phyloP scores from a whole-genome alignment of 345 rosid species.

The Moricandia arvensis region DNA sequence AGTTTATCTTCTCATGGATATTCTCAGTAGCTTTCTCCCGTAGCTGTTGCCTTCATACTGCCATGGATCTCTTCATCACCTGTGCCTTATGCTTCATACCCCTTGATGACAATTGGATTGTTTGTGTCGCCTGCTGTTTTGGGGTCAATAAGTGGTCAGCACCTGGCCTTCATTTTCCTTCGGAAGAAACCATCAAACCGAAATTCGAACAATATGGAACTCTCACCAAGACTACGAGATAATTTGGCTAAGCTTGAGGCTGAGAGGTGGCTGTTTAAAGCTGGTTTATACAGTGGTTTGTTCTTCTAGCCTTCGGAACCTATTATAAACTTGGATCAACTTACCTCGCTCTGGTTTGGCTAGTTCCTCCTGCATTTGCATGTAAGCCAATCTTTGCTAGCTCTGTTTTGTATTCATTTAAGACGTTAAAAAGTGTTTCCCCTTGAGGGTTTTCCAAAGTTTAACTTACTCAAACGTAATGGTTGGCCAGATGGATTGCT shows the following conservation, averaged over 20 bases:
- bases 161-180: constrained; percentile 64
- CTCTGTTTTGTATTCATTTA: neutral
- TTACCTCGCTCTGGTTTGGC: constrained; percentile 83
- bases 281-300: constrained; percentile 85
- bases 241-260: constrained; percentile 72
- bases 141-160: constrained; percentile 89
- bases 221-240: constrained; percentile 49
- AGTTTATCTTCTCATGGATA: constrained; percentile 64
- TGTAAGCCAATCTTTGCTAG: constrained; percentile 55
- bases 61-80: constrained; percentile 73
- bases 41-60: constrained; percentile 61
- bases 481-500: constrained; percentile 75
- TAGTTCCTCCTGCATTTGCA: constrained; percentile 90
- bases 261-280: constrained; percentile 95
- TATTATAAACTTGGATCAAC: constrained; percentile 78
- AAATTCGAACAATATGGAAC: constrained; percentile 51
- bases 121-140: constrained; percentile 87
- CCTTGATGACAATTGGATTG: constrained; percentile 78
- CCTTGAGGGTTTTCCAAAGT: neutral
- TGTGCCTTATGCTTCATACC: constrained; percentile 74
- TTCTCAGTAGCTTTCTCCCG: constrained; percentile 80
- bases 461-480: constrained; percentile 15
- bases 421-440: too few relatives aligned
- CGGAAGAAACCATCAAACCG: constrained; percentile 48
- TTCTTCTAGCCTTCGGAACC: constrained; percentile 66